phyloP scores from a whole-genome alignment of 768 basidiomycete species.

The Phanerodontia chrysosporium region DNA sequence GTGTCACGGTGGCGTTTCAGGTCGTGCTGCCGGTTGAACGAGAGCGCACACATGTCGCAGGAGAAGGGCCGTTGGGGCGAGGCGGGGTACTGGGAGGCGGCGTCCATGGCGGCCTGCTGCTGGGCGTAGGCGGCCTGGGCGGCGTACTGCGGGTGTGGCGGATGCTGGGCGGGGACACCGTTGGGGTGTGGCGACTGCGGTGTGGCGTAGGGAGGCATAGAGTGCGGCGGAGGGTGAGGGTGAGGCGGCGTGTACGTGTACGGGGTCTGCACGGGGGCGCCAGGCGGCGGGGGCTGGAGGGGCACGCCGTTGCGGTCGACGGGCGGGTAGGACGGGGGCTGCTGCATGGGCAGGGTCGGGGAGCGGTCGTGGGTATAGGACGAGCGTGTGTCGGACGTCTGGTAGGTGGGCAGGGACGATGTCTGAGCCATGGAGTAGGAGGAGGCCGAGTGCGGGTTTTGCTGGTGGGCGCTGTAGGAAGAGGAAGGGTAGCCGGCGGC shows the following conservation, averaged over 20 bases:
- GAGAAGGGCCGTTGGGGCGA: slow-evolving; percentile 37
- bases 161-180: slow-evolving; percentile 7
- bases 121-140: slow-evolving; percentile 19
- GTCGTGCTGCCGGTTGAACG: slow-evolving; percentile 85
- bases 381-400: slow-evolving; percentile 6
- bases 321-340: slow-evolving; percentile 1
- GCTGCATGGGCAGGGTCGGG: slow-evolving; percentile 1
- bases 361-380: slow-evolving; percentile 12
- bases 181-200: slow-evolving; percentile 19
- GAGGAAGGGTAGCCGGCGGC: slow-evolving; percentile 7
- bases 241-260: slow-evolving; percentile 13
- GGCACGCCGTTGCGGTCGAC: slow-evolving; percentile 13
- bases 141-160: slow-evolving; percentile 21
- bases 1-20: slow-evolving; percentile 81
- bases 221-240: slow-evolving; percentile 16
- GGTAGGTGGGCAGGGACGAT: slow-evolving; percentile 3
- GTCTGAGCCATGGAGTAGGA: slow-evolving; percentile 14
- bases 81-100: slow-evolving; percentile 30
- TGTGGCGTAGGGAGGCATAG: slow-evolving; percentile 17
- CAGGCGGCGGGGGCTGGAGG: neutral
- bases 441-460: slow-evolving; percentile 6
- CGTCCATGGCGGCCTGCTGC: slow-evolving; percentile 6
- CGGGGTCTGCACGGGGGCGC: neutral
- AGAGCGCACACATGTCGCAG: slow-evolving; percentile 61
- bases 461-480: slow-evolving; percentile 8